phyloP scores from a whole-genome alignment of 208 protist species.

The Trypanosoma caninum region DNA sequence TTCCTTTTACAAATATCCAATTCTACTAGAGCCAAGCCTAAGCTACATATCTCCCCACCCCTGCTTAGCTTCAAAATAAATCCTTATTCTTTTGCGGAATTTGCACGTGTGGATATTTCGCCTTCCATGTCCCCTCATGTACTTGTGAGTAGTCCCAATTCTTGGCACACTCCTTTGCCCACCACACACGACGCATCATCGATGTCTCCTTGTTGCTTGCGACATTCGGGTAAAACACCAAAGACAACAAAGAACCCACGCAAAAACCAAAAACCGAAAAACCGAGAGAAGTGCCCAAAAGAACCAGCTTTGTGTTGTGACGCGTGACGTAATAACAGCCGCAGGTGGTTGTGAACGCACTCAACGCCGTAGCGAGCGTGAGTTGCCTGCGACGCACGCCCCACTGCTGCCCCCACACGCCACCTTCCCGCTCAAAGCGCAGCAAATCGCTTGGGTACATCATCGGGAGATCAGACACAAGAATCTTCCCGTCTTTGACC shows the following conservation, averaged over 20 bases:
- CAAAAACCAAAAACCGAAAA: constrained; percentile 83
- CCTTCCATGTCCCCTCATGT: constrained; percentile 48
- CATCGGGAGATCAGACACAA: constrained; percentile 84
- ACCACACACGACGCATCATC: constrained; percentile 92
- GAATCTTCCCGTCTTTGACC: constrained; percentile 38
- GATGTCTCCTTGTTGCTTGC: constrained; percentile 84
- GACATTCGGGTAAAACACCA: constrained; percentile 69
- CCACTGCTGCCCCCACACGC: constrained; percentile 79
- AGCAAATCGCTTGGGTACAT: constrained; percentile 83
- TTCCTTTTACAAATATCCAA: not conserved
- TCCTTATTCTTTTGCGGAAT: constrained; percentile 35
- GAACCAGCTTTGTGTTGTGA: constrained; percentile 76
- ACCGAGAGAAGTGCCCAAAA: constrained; percentile 77
- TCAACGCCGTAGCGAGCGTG: too few relatives aligned
- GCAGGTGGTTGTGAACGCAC: constrained; percentile 36
- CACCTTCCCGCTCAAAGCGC: constrained; percentile 82
- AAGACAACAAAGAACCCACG: constrained; percentile 63
- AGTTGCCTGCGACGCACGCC: constrained; percentile 77
- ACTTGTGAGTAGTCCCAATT: constrained; percentile 88
- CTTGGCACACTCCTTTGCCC: constrained; percentile 91
- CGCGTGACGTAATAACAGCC: constrained; percentile 63
- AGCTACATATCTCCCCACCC: not conserved
- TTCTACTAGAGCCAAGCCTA: too few relatives aligned
- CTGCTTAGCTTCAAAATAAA: not conserved
- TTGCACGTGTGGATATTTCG: constrained; percentile 55